A percentile compares a stretch with the other conserved stretches of the same genome.
phyloP scores from a whole-genome alignment of 2,329 filamentous ascomycete genomes.

The Juglanconis oblonga region DNA sequence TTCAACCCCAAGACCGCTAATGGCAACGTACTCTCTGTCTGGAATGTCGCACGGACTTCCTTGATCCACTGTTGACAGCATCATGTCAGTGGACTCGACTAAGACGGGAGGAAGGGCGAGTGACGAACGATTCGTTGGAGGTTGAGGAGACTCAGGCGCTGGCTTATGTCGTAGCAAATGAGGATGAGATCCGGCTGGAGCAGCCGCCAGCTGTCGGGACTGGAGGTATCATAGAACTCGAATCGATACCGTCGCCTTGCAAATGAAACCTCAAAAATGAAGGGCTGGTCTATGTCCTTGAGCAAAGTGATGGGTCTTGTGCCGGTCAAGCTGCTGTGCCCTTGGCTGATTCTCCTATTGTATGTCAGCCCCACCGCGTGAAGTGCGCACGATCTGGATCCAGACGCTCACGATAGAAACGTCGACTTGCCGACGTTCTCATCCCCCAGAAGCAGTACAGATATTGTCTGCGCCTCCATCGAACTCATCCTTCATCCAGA shows the following conservation, averaged over 20 bases:
- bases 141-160: slow-evolving; percentile 55
- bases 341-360: slow-evolving; percentile 50
- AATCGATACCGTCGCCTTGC: slow-evolving; percentile 48
- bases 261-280: slow-evolving; percentile 52
- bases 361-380: slow-evolving; percentile 6
- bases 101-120: not conserved
- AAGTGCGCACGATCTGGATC: slow-evolving; percentile 7
- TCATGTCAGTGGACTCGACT: not conserved
- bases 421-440: slow-evolving; percentile 58
- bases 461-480: slow-evolving; percentile 49
- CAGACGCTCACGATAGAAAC: slow-evolving; percentile 54
- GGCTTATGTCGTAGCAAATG: slow-evolving; percentile 61
- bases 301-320: slow-evolving; percentile 46
- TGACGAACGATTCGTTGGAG: slow-evolving; percentile 52
- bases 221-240: slow-evolving; percentile 59
- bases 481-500: slow-evolving; percentile 20
- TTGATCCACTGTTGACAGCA: slow-evolving; percentile 53
- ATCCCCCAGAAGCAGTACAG: slow-evolving; percentile 58
- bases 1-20: slow-evolving; percentile 59
- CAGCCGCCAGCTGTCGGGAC: slow-evolving; percentile 57
- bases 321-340: slow-evolving; percentile 26
- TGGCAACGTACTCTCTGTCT: slow-evolving; percentile 46
- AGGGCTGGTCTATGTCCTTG: slow-evolving; percentile 59
- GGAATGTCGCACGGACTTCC: slow-evolving; percentile 48
- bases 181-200: slow-evolving; percentile 56